Percentiles rank a stretch among this genome's conserved stretches.
Evolutionary conservation across 2,329 filamentous ascomycete species (phyloP).

Genomic region (Pseudonectria buxi): DNA sequence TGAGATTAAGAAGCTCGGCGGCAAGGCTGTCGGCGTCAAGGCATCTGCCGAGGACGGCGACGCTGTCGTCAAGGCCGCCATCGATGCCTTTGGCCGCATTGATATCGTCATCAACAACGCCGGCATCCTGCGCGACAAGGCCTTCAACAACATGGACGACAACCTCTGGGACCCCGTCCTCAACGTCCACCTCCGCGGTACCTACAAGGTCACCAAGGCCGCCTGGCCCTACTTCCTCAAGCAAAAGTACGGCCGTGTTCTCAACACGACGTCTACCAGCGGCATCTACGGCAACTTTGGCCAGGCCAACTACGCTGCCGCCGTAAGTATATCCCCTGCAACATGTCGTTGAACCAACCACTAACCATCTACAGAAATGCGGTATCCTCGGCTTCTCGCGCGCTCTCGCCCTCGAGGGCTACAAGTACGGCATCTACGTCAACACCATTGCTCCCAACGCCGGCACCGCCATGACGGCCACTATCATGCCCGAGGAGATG

Average conservation of each 20-base stretch:
- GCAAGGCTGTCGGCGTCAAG: constrained; percentile 87
- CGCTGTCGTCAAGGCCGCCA: constrained; percentile 81
- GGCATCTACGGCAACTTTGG: constrained; percentile 99
- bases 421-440: constrained; percentile 96
- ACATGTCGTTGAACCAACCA: neutral
- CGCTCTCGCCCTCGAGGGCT: constrained; percentile 84
- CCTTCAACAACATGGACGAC: constrained; percentile 96
- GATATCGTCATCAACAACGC: constrained; percentile 98
- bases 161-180: constrained; percentile 86
- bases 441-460: constrained; percentile 98
- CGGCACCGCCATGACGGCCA: constrained; percentile 89
- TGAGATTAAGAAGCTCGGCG: constrained; percentile 86
- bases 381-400: constrained; percentile 95
- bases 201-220: constrained; percentile 94
- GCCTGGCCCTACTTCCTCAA: constrained; percentile 97
- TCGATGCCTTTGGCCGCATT: constrained; percentile 87
- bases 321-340: constrained; percentile 47
- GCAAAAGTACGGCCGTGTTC: constrained; percentile 94
- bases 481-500: constrained; percentile 92
- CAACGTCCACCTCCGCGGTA: constrained; percentile 87
- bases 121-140: constrained; percentile 95
- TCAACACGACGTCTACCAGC: constrained; percentile 95
- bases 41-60: constrained; percentile 91
- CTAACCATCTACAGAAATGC: constrained; percentile 56
- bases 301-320: constrained; percentile 93